phyloP scores from a whole-genome alignment of 1,284 basidiomycete genomes.

The Moesziomyces parantarcticus region DNA sequence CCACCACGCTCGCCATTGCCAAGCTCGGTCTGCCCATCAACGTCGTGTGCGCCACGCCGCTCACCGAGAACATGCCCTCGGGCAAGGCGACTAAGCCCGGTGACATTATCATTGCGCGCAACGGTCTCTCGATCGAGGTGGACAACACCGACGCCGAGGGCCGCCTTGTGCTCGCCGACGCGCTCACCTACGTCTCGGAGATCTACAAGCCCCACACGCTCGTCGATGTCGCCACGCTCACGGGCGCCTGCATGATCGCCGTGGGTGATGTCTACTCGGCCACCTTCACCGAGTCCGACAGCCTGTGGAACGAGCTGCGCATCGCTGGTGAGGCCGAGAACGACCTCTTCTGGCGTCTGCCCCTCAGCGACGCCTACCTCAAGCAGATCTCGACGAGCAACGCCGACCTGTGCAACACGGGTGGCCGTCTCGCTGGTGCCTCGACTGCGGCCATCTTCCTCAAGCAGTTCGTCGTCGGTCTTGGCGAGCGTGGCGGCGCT shows the following conservation, averaged over 20 bases:
- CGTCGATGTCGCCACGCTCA: conserved; percentile 86
- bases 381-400: conserved; percentile 81
- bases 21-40: conserved; percentile 83
- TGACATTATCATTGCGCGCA: conserved; percentile 83
- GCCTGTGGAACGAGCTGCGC: conserved; percentile 76
- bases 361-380: conserved; percentile 79
- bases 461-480: conserved; percentile 74
- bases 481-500: conserved; percentile 54
- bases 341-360: conserved; percentile 69
- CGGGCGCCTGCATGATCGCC: conserved; percentile 69
- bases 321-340: conserved; percentile 78
- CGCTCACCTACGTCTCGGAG: conserved; percentile 84
- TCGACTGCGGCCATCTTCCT: conserved; percentile 89
- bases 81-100: conserved; percentile 88
- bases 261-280: conserved; percentile 79
- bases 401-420: conserved; percentile 82
- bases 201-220: conserved; percentile 83
- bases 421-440: conserved; percentile 79
- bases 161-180: conserved; percentile 79
- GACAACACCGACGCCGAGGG: conserved; percentile 92
- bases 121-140: conserved; percentile 84
- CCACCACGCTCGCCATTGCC: conserved; percentile 80
- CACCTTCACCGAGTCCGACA: conserved; percentile 76
- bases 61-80: conserved; percentile 78
- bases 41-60: conserved; percentile 77